Conservation (phyloP, 148 eudicot species). For the Silene latifolia region DNA sequence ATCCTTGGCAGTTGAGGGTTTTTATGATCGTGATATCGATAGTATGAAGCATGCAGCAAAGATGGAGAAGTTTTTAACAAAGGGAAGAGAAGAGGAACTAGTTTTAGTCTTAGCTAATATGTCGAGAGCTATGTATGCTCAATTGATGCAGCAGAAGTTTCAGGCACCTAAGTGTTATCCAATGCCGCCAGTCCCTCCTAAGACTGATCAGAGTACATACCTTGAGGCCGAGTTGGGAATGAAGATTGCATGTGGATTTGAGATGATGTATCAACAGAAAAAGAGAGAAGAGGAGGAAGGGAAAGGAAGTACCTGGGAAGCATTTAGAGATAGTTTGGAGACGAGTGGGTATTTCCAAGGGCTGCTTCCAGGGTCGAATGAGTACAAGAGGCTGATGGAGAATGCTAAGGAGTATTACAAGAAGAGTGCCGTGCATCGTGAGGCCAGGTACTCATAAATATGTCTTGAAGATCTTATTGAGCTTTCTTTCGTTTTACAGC, state of each 20-base stretch:
- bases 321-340: slow-evolving; percentile 65
- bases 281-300: slow-evolving; percentile 67
- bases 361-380: slow-evolving; percentile 73
- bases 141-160: slow-evolving; percentile 79
- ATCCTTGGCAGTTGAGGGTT: slow-evolving; percentile 77
- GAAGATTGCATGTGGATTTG: slow-evolving; percentile 93
- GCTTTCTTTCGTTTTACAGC: slow-evolving; percentile 1
- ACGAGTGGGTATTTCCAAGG: slow-evolving; percentile 70
- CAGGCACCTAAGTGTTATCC: slow-evolving; percentile 89
- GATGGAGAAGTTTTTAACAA: slow-evolving; percentile 73
- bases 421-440: slow-evolving; percentile 53
- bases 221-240: slow-evolving; percentile 85
- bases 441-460: slow-evolving; percentile 48
- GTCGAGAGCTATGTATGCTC: slow-evolving; percentile 95
- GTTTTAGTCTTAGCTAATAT: slow-evolving; percentile 51
- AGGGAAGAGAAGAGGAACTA: slow-evolving; percentile 62
- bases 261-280: slow-evolving; percentile 87
- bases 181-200: slow-evolving; percentile 65
- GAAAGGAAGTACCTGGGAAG: slow-evolving; percentile 81
- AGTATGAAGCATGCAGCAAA: slow-evolving; percentile 71
- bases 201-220: slow-evolving; percentile 43
- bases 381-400: slow-evolving; percentile 73
- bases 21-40: slow-evolving; percentile 86
- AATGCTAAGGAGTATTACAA: slow-evolving; percentile 73
- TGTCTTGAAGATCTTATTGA: background rate